Evolutionary conservation across 805 yeast genomes (phyloP), one percentile per base, ranked within the genome.

Genomic region (Candida peoriensis): DNA sequence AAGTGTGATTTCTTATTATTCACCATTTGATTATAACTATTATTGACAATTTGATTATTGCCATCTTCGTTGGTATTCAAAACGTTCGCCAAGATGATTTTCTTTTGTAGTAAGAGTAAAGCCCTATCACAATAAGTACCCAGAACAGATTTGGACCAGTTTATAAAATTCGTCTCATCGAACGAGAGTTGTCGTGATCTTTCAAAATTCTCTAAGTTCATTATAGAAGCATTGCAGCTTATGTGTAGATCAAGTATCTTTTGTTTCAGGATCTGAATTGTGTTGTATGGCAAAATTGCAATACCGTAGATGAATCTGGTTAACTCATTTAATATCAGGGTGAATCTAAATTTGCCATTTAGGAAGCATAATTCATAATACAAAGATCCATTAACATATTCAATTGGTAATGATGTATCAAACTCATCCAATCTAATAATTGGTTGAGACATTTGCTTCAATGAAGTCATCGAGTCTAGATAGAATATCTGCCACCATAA

Each of bases 401-500:
- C 80, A 22, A 64, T 68, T 0, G 81, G 81, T 44, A 73, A 52
- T n/a, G 70, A 57, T 0, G 78, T 78, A 43, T 76, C 78, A 50
- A 70, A 72, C 45, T 75, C 80, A 34, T 67, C 72, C 24, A 62
- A 55, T 37, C 61, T 58, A 39, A 78, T 72, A 22, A 72, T 63
- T 2, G 82, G 83, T 0, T 76, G 68, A 21, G 73, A 52, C 48
- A 76, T 67, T 32, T 71, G 71, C 42, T 76, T 74, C 38, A 74
- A 68, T 24, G 80, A 68, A 8, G 77, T 71, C 39, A 73, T 61
- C 4, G 74, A 67, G 50, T 78, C 85, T 40, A 78, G 54, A 19
- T 74, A 73, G 41, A 76, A 75, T 7, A 78, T 72, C 24, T 75
- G 77, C 82, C 82, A 78, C 82, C 83, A 78, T n/a, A 78, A 50